A percentile compares a stretch with the other conserved stretches of the same genome.
Evolutionary conservation across 495 filamentous ascomycete genomes (phyloP).

Genomic region (Podospora fimiseda): DNA sequence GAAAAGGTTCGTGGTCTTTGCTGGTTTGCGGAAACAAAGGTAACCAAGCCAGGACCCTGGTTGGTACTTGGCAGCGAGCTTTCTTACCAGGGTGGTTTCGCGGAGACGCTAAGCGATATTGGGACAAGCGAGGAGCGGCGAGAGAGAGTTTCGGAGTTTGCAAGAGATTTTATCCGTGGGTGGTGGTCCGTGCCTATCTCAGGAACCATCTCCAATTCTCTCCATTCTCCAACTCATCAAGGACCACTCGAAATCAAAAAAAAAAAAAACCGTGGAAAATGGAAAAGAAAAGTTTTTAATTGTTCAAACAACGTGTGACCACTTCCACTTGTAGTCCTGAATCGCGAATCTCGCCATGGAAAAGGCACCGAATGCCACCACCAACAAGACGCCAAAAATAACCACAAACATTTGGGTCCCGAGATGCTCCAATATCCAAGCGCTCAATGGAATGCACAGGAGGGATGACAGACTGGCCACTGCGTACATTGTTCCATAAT

Average conservation of each 20-base stretch:
- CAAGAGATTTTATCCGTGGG: slow-evolving; percentile 1
- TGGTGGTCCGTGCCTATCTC: neutral
- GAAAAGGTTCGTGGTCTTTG: neutral
- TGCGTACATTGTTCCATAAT: slow-evolving; percentile 12
- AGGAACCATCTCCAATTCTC: too few species aligned
- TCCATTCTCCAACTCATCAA: too few species aligned
- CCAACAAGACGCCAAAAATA: slow-evolving; percentile 5
- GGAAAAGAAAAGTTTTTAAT: too few species aligned
- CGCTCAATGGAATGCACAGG: slow-evolving; percentile 11
- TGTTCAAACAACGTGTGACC: slow-evolving; percentile 10
- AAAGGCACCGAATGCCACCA: slow-evolving; percentile 8
- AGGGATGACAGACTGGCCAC: slow-evolving; percentile 13
- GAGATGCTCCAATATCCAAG: slow-evolving; percentile 5
- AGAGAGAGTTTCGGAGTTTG: neutral
- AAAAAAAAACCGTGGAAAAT: too few species aligned
- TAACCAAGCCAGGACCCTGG: neutral
- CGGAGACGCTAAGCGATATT: neutral
- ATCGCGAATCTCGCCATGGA: slow-evolving; percentile 7
- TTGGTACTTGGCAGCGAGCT: neutral
- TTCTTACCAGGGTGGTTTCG: neutral
- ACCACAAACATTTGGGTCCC: slow-evolving; percentile 6
- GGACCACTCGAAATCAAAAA: too few species aligned
- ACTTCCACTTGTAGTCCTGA: slow-evolving; percentile 7
- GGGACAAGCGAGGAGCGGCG: neutral
- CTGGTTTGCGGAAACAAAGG: neutral